phyloP scores from a whole-genome alignment of 176 grass and related monocot genomes.

The Oryza australiensis region DNA sequence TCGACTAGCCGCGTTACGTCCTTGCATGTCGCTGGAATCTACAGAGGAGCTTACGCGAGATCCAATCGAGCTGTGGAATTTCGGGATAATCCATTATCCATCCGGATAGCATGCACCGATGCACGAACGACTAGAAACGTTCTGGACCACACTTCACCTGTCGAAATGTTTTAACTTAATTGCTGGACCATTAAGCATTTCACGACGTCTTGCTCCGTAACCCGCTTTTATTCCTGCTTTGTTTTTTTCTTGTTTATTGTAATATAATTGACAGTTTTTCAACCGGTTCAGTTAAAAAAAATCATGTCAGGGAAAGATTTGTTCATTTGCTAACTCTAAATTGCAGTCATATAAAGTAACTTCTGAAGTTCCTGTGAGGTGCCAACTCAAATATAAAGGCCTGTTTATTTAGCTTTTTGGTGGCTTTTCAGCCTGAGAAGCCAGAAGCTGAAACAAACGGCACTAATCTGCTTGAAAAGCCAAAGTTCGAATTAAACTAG shows the following conservation, averaged over 20 bases:
- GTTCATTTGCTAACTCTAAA: not conserved
- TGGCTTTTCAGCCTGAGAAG: no score
- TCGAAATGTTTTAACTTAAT: not conserved
- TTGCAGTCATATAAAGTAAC: not conserved
- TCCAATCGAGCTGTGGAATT: not conserved
- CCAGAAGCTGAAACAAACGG: no score
- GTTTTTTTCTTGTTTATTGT: no score
- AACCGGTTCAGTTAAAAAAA: no score
- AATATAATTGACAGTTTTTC: no score
- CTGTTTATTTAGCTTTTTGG: no score
- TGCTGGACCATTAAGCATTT: not conserved
- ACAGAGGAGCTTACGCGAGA: not conserved
- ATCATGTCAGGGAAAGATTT: not conserved
- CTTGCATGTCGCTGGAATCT: not conserved
- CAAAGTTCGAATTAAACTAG: no score
- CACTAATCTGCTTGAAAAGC: no score
- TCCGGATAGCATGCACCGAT: not conserved
- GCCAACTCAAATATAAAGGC: no score
- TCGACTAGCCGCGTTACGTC: slow-evolving; percentile 37
- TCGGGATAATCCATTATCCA: not conserved
- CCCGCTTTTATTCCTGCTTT: no score
- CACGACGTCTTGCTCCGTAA: not conserved
- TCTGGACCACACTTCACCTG: not conserved
- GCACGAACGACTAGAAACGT: not conserved
- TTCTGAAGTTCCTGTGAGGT: no score